Base-by-base conservation (phyloP, 169 alveolate species). In the Eimeria brunetti region DNA sequence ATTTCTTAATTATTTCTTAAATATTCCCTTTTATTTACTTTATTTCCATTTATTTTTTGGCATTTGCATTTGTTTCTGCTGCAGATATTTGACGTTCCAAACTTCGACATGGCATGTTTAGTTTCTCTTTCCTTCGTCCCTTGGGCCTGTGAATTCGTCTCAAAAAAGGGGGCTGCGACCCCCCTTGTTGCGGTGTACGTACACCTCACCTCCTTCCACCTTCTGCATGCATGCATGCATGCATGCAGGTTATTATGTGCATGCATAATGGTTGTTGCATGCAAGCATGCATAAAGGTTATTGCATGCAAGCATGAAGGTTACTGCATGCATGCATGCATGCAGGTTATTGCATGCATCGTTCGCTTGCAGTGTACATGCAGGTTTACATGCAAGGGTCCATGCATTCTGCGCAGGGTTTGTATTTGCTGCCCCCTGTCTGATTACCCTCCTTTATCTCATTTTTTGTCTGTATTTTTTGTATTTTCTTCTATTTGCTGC, bases 151-250 rank as follows among this genome's bases (percentile, higher is more conserved):
- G 98, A 96, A 75, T 97, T 97, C 84, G 96, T 97, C 53, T 96
- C 94, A 73, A 75, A 76, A 78, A 94, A 75, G 51, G 96, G 85
- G 44, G 93, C 88, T 6, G 96, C 96, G 20, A 49, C 95, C 64
- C 96, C 97, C 24, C 60, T 96, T 30, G 95, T 96, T 5, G 97
- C 98, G 44, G 96, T 97, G 98, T 96, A 93, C 56, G 98, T 46
- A 53, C 80, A 44, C 38, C 30, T 69, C 44, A 58, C 75, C 85
- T 41, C 60, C 41, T 27, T 6, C 58, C 58, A 2, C n/a, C 20
- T 24, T 18, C 75, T 64, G 75, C 75, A n/a, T 51, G 58, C 58
- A 51, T 51, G 58, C 58, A 51, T 51, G 6, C 58, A 51, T 51
- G 58, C 58, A 51, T 51, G 58, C 58, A 51, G 18, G n/a, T n/a